Evolutionary conservation across 2,329 filamentous ascomycete genomes (phyloP).

Genomic region (Cadophora malorum): DNA sequence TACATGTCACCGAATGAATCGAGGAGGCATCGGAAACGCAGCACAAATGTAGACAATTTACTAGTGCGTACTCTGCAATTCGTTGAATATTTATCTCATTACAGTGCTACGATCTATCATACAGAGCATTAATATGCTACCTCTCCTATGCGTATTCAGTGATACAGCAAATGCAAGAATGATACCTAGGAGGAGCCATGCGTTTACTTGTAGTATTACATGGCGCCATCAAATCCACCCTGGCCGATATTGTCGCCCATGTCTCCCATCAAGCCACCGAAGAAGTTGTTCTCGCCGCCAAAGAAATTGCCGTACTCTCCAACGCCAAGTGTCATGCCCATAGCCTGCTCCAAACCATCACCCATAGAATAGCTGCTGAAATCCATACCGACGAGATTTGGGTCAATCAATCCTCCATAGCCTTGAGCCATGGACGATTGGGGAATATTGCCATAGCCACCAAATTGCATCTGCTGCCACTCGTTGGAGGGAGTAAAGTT

Average conservation of each 20-base stretch:
- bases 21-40: neutral
- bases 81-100: neutral
- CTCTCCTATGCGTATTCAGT: neutral
- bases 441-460: constrained; percentile 23
- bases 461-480: constrained; percentile 32
- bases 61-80: neutral
- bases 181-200: constrained; percentile 2
- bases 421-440: constrained; percentile 29
- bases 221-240: constrained; percentile 33
- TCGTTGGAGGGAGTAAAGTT: constrained; percentile 34
- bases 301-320: constrained; percentile 43
- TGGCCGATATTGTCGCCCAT: constrained; percentile 29
- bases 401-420: constrained; percentile 40
- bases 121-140: neutral
- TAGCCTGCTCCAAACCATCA: constrained; percentile 45
- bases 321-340: constrained; percentile 44
- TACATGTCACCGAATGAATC: neutral
- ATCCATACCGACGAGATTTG: constrained; percentile 40
- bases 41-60: neutral
- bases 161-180: constrained; percentile 14
- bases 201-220: neutral
- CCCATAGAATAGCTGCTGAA: constrained; percentile 41
- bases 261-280: constrained; percentile 38
- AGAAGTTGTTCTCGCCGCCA: constrained; percentile 43
- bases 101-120: neutral